phyloP scores from a whole-genome alignment of 106 monocot species.

The Phalaenopsis equestris region DNA sequence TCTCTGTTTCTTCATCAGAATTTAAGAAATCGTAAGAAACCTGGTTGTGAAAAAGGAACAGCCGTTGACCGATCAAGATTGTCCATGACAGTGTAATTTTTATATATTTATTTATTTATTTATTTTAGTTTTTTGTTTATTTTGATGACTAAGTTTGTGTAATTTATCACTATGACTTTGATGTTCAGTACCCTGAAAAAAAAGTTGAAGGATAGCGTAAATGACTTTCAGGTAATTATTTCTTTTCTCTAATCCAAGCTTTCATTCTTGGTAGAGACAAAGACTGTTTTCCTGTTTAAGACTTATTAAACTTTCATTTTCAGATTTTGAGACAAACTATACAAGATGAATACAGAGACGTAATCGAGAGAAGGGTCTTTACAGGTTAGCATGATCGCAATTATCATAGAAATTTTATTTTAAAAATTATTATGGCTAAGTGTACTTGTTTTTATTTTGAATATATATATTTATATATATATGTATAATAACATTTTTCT shows the following conservation, averaged over 20 bases:
- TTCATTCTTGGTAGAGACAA: too few relatives aligned
- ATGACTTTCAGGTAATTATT: slow-evolving; percentile 43
- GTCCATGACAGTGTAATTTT: slow-evolving; percentile 41
- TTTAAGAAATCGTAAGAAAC: slow-evolving; percentile 35
- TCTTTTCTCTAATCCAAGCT: not conserved
- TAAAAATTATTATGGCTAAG: not conserved
- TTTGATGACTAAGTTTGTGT: not conserved
- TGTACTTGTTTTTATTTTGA: not conserved
- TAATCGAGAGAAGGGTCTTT: slow-evolving; percentile 43
- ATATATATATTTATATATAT: too few relatives aligned
- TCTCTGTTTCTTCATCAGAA: slow-evolving; percentile 21
- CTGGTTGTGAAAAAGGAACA: slow-evolving; percentile 58
- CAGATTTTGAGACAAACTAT: slow-evolving; percentile 49
- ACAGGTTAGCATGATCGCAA: slow-evolving; percentile 30
- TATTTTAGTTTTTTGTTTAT: not conserved
- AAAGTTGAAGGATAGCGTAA: slow-evolving; percentile 42
- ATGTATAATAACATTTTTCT: too few relatives aligned
- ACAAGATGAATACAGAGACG: slow-evolving; percentile 56
- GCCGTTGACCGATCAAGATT: slow-evolving; percentile 53
- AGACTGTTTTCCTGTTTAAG: not conserved
- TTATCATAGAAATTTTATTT: not conserved
- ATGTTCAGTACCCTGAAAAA: slow-evolving; percentile 43
- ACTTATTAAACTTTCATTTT: not conserved
- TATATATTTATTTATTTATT: not conserved
- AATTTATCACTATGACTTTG: not conserved